Conservation (phyloP, 1,139 yeast genomes). For the Yamadazyma diddensiae region DNA sequence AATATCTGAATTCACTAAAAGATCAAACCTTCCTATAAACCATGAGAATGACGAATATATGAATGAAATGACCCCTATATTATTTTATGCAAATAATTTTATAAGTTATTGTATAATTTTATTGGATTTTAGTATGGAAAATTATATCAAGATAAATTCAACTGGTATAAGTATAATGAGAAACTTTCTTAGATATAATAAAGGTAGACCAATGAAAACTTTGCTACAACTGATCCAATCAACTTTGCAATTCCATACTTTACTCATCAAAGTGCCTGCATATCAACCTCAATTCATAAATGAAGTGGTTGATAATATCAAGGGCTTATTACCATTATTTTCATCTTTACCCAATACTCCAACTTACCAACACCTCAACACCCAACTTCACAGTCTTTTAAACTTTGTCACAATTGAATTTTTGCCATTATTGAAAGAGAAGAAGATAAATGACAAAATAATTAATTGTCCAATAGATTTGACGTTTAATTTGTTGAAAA, state of each 20-base stretch:
- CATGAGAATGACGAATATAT: conserved; percentile 11
- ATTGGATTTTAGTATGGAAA: conserved; percentile 21
- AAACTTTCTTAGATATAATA: conserved; percentile 12
- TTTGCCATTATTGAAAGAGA: conserved; percentile 3
- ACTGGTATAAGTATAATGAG: conserved; percentile 14
- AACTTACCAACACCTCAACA: conserved; percentile 2
- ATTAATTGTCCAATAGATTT: conserved; percentile 20
- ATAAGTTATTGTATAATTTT: conserved; percentile 18
- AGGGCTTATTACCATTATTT: conserved; percentile 16
- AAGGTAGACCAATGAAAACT: conserved; percentile 6
- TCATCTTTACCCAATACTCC: conserved; percentile 6
- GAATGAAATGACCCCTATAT: conserved; percentile 14
- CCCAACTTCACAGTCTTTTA: conserved; percentile 3
- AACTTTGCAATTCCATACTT: conserved; percentile 15
- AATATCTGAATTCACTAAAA: conserved; percentile 6
- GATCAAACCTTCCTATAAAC: conserved; percentile 3
- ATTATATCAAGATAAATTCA: conserved; percentile 17
- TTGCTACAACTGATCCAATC: conserved; percentile 9
- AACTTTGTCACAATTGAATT: conserved; percentile 6
- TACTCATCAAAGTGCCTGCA: conserved; percentile 25
- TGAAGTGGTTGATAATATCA: conserved; percentile 23
- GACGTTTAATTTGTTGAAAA: conserved; percentile 20
- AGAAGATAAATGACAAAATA: conserved; percentile 10
- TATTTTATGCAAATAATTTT: conserved; percentile 18
- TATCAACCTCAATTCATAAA: conserved; percentile 23